Conservation (phyloP, 2,329 filamentous ascomycete genomes). For the Alternaria consortialis region DNA sequence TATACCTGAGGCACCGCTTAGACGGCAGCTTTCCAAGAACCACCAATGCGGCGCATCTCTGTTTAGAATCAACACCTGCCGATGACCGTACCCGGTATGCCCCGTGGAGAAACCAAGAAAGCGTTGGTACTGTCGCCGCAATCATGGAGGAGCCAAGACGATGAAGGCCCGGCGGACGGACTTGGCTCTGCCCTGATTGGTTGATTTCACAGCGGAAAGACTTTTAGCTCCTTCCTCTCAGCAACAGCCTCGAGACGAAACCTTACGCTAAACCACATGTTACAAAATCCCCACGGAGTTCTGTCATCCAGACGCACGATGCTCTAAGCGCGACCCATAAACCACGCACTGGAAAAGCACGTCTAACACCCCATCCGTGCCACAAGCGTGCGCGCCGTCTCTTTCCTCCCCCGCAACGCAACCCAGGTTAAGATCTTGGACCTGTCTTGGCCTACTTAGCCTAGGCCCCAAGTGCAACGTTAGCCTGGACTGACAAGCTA, state of each 20-base stretch:
- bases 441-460: constrained; percentile 33
- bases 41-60: not conserved
- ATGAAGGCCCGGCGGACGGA: constrained; percentile 3
- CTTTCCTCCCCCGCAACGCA: constrained; percentile 20
- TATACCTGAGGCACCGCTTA: constrained; percentile 5
- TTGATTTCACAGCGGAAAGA: constrained; percentile 3
- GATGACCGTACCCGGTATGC: constrained; percentile 18
- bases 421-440: constrained; percentile 27
- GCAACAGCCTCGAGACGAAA: constrained; percentile 29
- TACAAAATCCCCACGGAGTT: constrained; percentile 4
- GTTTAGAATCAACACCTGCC: constrained; percentile 5
- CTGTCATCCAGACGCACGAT: constrained; percentile 2
- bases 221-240: constrained; percentile 6
- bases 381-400: constrained; percentile 10
- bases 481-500: constrained; percentile 11
- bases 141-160: constrained; percentile 25
- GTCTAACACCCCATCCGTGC: constrained; percentile 13
- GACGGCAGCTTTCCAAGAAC: constrained; percentile 7
- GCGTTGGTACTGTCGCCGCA: not conserved
- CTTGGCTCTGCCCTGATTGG: constrained; percentile 32
- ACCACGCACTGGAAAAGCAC: constrained; percentile 15
- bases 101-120: constrained; percentile 19
- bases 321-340: constrained; percentile 14
- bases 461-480: constrained; percentile 22
- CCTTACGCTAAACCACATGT: constrained; percentile 16